Conservation (phyloP, 2,329 filamentous ascomycete genomes). For the Diaporthe nobilis region DNA sequence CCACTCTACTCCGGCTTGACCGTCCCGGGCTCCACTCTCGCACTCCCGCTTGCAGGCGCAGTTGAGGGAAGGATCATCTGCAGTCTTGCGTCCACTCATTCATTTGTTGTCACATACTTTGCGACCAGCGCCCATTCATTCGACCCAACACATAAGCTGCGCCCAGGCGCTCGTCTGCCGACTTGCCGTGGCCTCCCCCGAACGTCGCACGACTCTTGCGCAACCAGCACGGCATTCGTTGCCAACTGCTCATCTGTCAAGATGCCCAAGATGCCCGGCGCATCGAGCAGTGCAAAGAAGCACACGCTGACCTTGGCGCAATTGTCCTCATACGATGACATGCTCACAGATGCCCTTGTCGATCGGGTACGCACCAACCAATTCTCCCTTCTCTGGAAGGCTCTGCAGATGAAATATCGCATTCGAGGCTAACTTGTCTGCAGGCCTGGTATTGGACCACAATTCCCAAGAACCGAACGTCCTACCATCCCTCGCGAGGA, state of each 20-base stretch:
- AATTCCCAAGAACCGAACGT: constrained; percentile 92
- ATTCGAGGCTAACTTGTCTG: constrained; percentile 44
- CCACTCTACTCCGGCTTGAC: constrained; percentile 19
- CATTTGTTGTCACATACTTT: neutral
- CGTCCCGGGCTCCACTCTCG: constrained; percentile 7
- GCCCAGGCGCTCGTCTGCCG: neutral
- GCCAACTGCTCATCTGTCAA: constrained; percentile 43
- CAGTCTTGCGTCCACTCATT: constrained; percentile 41
- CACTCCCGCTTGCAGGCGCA: constrained; percentile 35
- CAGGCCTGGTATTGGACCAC: constrained; percentile 97
- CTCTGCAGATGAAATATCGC: constrained; percentile 6
- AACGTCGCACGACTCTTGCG: constrained; percentile 32
- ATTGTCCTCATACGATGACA: constrained; percentile 93
- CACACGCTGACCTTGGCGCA: constrained; percentile 87
- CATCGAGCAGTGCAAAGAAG: constrained; percentile 64
- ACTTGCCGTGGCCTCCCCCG: constrained; percentile 1
- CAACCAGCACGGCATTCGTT: constrained; percentile 56
- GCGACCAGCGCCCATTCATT: constrained; percentile 19
- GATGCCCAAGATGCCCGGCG: constrained; percentile 45
- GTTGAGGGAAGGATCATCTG: constrained; percentile 36
- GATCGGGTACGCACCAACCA: constrained; percentile 81
- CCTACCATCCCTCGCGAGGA: constrained; percentile 87
- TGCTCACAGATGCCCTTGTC: constrained; percentile 93
- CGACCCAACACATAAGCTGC: neutral
- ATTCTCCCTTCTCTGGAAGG: neutral